Evolutionary conservation across 805 yeast genomes (phyloP).

Genomic region (Candida ascalaphidarum): DNA sequence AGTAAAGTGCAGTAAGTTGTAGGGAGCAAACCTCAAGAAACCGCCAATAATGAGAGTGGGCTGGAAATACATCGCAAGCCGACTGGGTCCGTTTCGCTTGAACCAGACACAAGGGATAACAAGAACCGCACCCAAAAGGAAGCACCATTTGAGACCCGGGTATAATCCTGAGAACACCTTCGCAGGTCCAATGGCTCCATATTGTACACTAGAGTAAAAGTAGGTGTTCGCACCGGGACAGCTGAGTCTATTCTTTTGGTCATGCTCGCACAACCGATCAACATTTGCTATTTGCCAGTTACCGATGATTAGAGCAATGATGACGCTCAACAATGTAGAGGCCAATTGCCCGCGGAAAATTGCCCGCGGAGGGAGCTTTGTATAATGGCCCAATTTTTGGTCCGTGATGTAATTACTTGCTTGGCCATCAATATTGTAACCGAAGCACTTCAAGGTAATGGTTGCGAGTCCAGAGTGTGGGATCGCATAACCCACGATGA

Average conservation of each 20-base stretch:
- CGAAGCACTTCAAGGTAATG: conserved; percentile 46
- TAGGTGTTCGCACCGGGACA: conserved; percentile 42
- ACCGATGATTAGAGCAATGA: conserved; percentile 24
- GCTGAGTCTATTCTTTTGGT: conserved; percentile 25
- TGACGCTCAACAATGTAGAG: conserved; percentile 26
- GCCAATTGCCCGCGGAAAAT: conserved; percentile 29
- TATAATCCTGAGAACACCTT: conserved; percentile 50
- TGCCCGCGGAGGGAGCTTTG: conserved; percentile 16
- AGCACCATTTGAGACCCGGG: conserved; percentile 48
- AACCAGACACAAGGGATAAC: conserved; percentile 30
- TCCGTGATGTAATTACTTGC: conserved; percentile 44
- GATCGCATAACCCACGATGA: conserved; percentile 55
- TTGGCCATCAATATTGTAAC: conserved; percentile 53
- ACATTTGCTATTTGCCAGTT: conserved; percentile 33
- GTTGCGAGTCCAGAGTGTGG: conserved; percentile 61
- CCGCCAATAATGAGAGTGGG: conserved; percentile 50
- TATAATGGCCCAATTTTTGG: conserved; percentile 18
- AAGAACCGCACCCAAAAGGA: conserved; percentile 42
- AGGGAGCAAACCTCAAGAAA: conserved; percentile 41
- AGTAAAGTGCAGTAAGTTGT: conserved; percentile 43
- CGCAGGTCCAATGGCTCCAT: conserved; percentile 53
- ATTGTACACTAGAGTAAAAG: conserved; percentile 44
- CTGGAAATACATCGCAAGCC: conserved; percentile 33
- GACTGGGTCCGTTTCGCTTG: conserved; percentile 25
- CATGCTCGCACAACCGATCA: conserved; percentile 24